Evolutionary conservation across 805 yeast genomes (phyloP), one percentile per base, ranked within the genome.

Genomic region (Wickerhamomyces pijperi): DNA sequence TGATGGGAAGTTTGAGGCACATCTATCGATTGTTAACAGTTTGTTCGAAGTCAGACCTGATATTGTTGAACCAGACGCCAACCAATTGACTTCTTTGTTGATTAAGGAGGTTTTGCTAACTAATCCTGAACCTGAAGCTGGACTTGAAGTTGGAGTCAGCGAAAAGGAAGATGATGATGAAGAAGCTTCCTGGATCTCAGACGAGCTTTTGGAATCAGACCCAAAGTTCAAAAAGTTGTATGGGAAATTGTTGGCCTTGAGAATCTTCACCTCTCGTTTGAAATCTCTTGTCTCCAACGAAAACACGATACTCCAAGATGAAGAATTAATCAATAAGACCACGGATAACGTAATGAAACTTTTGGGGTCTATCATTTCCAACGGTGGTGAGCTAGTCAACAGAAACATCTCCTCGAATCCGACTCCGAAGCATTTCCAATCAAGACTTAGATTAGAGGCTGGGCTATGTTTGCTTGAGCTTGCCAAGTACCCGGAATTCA

Each of bases 321-420:
- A 65, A 4, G 61, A 57, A 11, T 54, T 68, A 2, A 58, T 68
- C 2, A 59, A 48, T 3, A 64, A 67, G 13, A 59, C 70, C 33
- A 74, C 81, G 0, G 72, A 68, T 40, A 84, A 86, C 14, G 76
- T 82, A 0, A 58, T 85, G 44, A 82, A 80, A 48, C 59, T 86
- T 20, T 64, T 86, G 23, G 64, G 74, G 28, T 74, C 86, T 2
- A 62, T 83, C 28, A 72, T 86, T 36, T 74, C 77, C 2, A 79
- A 79, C 53, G 82, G 82, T 35, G 95, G 95, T 21, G 95, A 87
- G 50, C 68, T 86, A 25, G 73, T 78, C 2, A 45, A 70, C 39
- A 43, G 54, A 19, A 65, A 66, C 39, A 48, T 66, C 4, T 61
- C 57, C 9, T 58, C 60, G 15, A 65, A 58, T 47, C 78, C 82